Base-by-base conservation (phyloP, 352 stramenopile species). In the Phytophthora kernoviae region DNA sequence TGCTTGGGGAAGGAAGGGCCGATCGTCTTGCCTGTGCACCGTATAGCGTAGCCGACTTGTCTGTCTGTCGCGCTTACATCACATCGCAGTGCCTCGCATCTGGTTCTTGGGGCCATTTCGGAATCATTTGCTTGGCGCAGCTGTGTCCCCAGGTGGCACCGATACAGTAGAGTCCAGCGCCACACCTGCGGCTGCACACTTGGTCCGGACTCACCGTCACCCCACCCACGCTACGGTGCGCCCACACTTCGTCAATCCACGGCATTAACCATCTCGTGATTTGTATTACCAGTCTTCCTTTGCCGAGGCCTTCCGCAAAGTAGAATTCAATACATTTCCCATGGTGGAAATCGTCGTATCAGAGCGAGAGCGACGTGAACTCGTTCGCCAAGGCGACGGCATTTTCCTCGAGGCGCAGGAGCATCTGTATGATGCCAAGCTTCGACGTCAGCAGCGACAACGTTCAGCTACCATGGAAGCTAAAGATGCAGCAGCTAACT, bases 331-430 rank as follows among this genome's bases (percentile, higher is more conserved):
- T 11, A 41, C 50, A 11, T 21, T 27, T 2, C 6, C 43, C 5
- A 79, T 72, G 67, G 32, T 40, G 21, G 41, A 53, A 18, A 58
- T 68, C 51, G 45, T 75, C 20, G 34, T 80, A 4, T 71, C 75
- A 26, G 72, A 75, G 26, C 55, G 69, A 44, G 77, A 84, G 56
- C 75, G 70, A 11, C 53, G 62, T n/a, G 50, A 77, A 32, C 66
- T 84, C 18, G 57, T 87, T 15, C 57, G 65, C 15, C 70, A 78
- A n/a, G 70, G 66, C 11, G 60, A 83, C 48, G 40, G 55, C 44
- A 60, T 77, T 40, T 87, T 84, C 65, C 50, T 75, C 14, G 70
- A 83, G 54, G 62, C 72, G 21, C 70, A 84, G 22, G 50, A 62
- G 47, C 63, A 70, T 0, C 61, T 85, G 10, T 75, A 80, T 22